phyloP scores from a whole-genome alignment of 2,329 filamentous ascomycete species.

The Grosmannia clavigera region DNA sequence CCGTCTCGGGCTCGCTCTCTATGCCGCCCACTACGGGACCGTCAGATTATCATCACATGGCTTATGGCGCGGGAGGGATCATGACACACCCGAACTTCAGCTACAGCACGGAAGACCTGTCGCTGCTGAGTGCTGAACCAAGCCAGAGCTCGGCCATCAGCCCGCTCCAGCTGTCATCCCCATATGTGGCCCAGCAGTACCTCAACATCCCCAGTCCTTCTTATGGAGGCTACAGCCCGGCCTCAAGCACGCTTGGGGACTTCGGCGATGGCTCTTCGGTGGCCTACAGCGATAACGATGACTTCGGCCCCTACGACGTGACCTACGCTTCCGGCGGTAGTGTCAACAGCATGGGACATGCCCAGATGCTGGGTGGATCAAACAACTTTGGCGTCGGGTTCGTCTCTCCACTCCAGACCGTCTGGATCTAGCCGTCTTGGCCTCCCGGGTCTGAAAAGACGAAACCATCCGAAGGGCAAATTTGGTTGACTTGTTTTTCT shows the following conservation, averaged over 20 bases:
- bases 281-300: conserved; percentile 50
- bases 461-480: conserved; percentile 19
- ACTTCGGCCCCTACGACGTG: conserved; percentile 38
- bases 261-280: conserved; percentile 31
- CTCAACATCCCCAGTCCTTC: conserved; percentile 51
- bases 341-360: conserved; percentile 23
- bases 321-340: conserved; percentile 23
- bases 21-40: conserved; percentile 24
- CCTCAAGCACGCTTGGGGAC: conserved; percentile 44
- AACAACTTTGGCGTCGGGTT: conserved; percentile 43
- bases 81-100: conserved; percentile 42
- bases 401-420: conserved; percentile 49
- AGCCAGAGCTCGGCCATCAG: conserved; percentile 35
- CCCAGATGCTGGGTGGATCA: conserved; percentile 31
- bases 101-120: conserved; percentile 52
- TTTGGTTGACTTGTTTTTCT: conserved; percentile 39
- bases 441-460: conserved; percentile 7
- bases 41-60: conserved; percentile 27
- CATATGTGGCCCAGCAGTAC: conserved; percentile 42
- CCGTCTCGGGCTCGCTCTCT: conserved; percentile 21
- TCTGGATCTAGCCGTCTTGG: conserved; percentile 39
- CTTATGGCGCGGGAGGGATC: conserved; percentile 28
- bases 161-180: conserved; percentile 43
- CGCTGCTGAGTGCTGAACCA: conserved; percentile 35
- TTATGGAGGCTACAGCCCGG: conserved; percentile 48